Base-by-base conservation (phyloP, 495 filamentous ascomycete genomes). In the Sporormia fimetaria region DNA sequence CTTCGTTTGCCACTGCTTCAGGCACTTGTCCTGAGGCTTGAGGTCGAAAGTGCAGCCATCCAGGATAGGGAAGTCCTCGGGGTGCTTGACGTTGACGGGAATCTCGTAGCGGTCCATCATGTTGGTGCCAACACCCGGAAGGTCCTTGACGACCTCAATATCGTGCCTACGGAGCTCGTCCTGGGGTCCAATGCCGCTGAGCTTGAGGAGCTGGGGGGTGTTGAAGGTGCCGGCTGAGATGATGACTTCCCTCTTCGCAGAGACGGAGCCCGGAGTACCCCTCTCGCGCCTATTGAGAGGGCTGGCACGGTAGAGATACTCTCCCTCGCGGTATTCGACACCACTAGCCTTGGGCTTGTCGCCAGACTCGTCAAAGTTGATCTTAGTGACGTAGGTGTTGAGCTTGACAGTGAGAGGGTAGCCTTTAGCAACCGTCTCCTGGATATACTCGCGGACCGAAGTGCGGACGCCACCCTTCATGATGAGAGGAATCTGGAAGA, bases 51-150 rank as follows among this genome's bases (percentile, higher is more conserved):
- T 72, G 56, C 72, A 77, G 18, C 63, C 66, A 4, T 57, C 37
- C 11, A 72, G 52, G 0, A 59, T 55, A 0, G 57, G 52, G 44
- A 65, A 70, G 52, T 69, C 57, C 16, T n/a, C 21, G 15, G 37
- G 64, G 6, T 61, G 52, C 0, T 62, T 57, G 35, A 59, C 68
- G 21, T 67, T 62, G 6, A 77, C 67, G 22, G 61, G 45, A 18
- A 62, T 66, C 40, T 80, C 76, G 51, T 76, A 73, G 56, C 74
- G 73, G 47, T 81, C 75, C 41, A 78, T 73, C 1, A 82, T 58
- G 55, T 81, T 81, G 14, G 64, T 63, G 24, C 79, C 79, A 0
- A 82, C 77, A 12, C 71, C 74, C 0, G 75, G 74, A 0, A 74
- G 60, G 44, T 79, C 67, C 23, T 58, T 44, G 0, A 78, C 40